Base-by-base conservation (phyloP, 805 yeast species). In the Grigorovia transvaalensis region DNA sequence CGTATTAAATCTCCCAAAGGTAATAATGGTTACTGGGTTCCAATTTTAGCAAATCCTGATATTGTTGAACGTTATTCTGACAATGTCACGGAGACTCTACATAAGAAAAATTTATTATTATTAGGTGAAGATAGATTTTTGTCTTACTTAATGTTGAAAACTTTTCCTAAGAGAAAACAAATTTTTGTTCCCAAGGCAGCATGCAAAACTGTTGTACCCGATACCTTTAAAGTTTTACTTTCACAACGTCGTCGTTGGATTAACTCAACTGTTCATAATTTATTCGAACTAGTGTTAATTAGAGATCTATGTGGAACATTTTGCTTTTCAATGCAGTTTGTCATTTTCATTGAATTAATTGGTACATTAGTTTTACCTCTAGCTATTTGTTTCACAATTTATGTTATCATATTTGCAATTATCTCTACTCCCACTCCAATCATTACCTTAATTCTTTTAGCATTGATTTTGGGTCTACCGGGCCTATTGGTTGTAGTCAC, bases 201-300 rank as follows among this genome's bases (percentile, higher is more conserved):
- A 4, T 89, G 96, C 71, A 88, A 88, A 63, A 89, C 97, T 0
- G 71, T 88, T 54, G 96, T 84, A 15, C 97, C 97, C 0, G 85
- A 83, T 59, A 75, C 75, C 48, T 89, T 89, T 67, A 76, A 71
- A 56, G 93, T 89, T 47, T 73, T 89, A 56, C 73, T 89, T 46
- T 89, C 96, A 1, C 97, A 89, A 67, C 84, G 97, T 67, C 87
- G 97, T 72, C 85, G 97, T 66, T 89, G 97, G 97, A 89, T 89
- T 60, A 89, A 89, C 68, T 89, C 96, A 4, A 89, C 97, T 0
- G 91, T 89, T 43, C 97, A 89, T 69, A 89, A 89, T 64, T 77
- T 89, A 68, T 78, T 90, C 81, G 97, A 89, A 67, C 78, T 89
- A 62, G 85, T 84, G 2, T 71, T 88, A 56, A 90, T 89, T 19